Conservation (phyloP, 2,329 filamentous ascomycete species). For the Lecanicillium sp. region DNA sequence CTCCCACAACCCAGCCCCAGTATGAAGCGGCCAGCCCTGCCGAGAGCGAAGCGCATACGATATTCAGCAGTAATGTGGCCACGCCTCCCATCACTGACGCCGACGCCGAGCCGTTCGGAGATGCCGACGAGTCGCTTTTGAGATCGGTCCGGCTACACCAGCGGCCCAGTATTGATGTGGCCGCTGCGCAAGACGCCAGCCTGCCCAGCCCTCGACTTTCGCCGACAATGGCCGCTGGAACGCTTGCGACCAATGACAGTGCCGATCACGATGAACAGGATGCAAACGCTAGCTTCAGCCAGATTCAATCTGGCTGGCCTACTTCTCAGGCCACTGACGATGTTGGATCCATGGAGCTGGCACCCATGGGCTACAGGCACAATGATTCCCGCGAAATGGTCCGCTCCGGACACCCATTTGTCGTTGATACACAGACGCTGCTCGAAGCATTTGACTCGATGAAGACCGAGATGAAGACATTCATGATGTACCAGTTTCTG, state of each 20-base stretch:
- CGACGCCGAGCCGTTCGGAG: constrained; percentile 56
- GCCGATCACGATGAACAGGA: constrained; percentile 36
- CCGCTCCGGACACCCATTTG: constrained; percentile 24
- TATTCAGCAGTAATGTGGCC: constrained; percentile 59
- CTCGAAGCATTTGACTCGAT: constrained; percentile 87
- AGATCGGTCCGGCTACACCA: constrained; percentile 41
- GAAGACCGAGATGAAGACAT: constrained; percentile 85
- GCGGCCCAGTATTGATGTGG: constrained; percentile 57
- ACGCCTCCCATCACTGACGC: constrained; percentile 72
- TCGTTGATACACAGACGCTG: constrained; percentile 80
- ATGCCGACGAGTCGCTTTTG: constrained; percentile 44
- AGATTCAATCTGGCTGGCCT: constrained; percentile 28
- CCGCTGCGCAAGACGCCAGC: constrained; percentile 78
- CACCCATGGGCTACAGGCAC: constrained; percentile 19
- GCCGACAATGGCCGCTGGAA: constrained; percentile 73
- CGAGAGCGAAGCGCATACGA: constrained; percentile 50
- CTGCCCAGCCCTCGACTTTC: constrained; percentile 92
- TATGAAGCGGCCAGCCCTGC: constrained; percentile 47
- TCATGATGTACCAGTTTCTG: constrained; percentile 94
- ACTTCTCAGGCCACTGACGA: constrained; percentile 36
- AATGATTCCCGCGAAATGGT: constrained; percentile 22
- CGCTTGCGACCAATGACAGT: constrained; percentile 42
- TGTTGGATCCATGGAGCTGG: constrained; percentile 24
- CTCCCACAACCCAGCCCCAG: constrained; percentile 31
- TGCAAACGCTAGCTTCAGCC: constrained; percentile 23